phyloP scores from a whole-genome alignment of 2,329 filamentous ascomycete genomes.

The Clonostachys solani region DNA sequence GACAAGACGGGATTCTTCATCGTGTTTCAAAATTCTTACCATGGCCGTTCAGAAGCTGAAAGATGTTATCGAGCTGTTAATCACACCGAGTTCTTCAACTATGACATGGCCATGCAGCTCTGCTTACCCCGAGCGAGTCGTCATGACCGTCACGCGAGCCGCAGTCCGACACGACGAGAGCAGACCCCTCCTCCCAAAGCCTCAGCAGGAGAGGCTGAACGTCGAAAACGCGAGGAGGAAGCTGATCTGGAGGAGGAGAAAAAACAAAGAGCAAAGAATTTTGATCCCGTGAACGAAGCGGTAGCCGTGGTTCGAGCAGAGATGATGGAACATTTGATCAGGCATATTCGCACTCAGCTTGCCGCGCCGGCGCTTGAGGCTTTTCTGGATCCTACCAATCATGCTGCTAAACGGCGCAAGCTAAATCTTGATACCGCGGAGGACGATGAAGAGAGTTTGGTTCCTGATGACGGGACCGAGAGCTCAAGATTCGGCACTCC shows the following conservation, averaged over 20 bases:
- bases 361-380: conserved; percentile 77
- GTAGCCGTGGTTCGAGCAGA: conserved; percentile 75
- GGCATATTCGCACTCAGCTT: conserved; percentile 84
- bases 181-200: conserved; percentile 19
- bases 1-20: conserved; percentile 89
- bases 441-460: conserved; percentile 45
- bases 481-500: conserved; percentile 62
- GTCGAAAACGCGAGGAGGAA: conserved; percentile 67
- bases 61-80: conserved; percentile 77
- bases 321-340: conserved; percentile 79
- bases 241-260: conserved; percentile 88
- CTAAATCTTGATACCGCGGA: conserved; percentile 71
- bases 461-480: conserved; percentile 56
- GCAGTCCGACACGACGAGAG: conserved; percentile 23
- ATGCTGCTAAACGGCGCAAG: conserved; percentile 73
- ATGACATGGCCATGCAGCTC: conserved; percentile 85
- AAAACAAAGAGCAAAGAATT: conserved; percentile 76
- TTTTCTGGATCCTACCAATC: conserved; percentile 77
- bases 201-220: conserved; percentile 62
- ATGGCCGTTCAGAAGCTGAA: conserved; percentile 75
- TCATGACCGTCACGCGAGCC: conserved; percentile 13
- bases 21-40: conserved; percentile 75
- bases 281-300: conserved; percentile 87
- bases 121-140: conserved; percentile 28
- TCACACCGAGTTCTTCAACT: conserved; percentile 83